These are phyloP conservation scores for Speleostelium caveatum DNA, from an alignment of 78 protist genomes.

Conservation along the genomic window DNA sequence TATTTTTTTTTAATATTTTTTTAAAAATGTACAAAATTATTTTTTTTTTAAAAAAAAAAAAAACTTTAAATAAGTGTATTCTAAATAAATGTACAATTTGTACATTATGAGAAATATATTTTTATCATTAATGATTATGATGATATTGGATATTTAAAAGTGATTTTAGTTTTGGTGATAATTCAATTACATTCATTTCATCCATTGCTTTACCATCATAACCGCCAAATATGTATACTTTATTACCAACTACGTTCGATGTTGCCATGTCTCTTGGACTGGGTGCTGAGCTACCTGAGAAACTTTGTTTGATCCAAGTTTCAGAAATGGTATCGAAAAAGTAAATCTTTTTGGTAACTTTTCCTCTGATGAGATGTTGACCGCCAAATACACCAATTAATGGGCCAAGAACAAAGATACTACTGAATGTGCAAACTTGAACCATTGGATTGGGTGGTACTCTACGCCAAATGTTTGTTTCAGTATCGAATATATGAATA, in stretches of 20 bases:
- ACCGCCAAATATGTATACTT: slow-evolving; percentile 78
- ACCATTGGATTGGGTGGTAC: slow-evolving; percentile 26
- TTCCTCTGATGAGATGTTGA: slow-evolving; percentile 69
- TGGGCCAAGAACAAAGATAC: slow-evolving; percentile 57
- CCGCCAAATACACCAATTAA: slow-evolving; percentile 64
- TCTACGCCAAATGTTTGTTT: slow-evolving; percentile 60
- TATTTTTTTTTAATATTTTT: background rate
- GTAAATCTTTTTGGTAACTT: slow-evolving; percentile 57
- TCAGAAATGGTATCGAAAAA: slow-evolving; percentile 59
- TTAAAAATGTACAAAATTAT: background rate
- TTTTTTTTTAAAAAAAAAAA: background rate
- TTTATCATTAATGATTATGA: background rate
- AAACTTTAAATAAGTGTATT: too few species aligned
- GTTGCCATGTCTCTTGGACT: slow-evolving; percentile 75
- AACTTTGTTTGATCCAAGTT: slow-evolving; percentile 39
- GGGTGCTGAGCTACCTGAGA: background rate
- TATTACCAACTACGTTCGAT: slow-evolving; percentile 50
- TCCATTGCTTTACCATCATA: slow-evolving; percentile 79
- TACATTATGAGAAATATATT: background rate
- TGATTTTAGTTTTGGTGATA: slow-evolving; percentile 16
- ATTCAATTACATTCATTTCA: slow-evolving; percentile 52
- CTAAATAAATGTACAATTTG: background rate
- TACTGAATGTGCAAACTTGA: slow-evolving; percentile 69
- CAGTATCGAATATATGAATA: slow-evolving; percentile 71
- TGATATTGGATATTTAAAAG: slow-evolving; percentile 8